These are phyloP conservation scores for Phaeosphaeria sp. DNA, from an alignment of 2,329 filamentous ascomycete genomes.

Conservation along the genomic window DNA sequence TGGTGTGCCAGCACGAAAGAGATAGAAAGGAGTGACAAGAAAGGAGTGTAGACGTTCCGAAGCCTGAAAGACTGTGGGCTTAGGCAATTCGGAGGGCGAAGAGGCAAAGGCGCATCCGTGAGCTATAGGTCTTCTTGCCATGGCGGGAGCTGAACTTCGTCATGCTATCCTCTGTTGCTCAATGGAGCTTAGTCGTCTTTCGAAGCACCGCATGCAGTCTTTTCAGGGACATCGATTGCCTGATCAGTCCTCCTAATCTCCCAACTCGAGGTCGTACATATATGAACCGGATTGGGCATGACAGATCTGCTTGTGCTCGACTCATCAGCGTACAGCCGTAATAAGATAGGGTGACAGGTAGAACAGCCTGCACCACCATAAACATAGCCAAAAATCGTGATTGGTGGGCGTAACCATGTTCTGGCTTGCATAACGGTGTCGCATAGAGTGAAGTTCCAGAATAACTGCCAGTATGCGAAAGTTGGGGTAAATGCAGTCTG, in stretches of 20 bases:
- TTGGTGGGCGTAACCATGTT: not conserved
- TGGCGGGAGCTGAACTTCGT: not conserved
- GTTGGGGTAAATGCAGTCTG: constrained; percentile 1
- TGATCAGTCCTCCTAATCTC: not conserved
- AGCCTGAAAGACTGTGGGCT: not conserved
- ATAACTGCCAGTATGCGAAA: not conserved
- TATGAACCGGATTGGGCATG: not conserved
- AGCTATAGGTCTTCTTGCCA: not conserved
- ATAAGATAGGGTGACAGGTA: not conserved
- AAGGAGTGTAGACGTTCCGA: not conserved
- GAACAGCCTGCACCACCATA: not conserved
- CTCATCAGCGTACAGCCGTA: not conserved
- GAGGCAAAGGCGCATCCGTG: not conserved
- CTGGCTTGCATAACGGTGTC: not conserved
- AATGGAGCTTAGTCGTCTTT: not conserved
- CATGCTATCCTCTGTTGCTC: not conserved
- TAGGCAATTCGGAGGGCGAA: not conserved
- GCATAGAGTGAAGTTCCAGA: constrained; percentile 1
- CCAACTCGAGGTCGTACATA: not conserved
- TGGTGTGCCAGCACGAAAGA: not conserved
- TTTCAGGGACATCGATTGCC: not conserved
- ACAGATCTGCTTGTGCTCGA: not conserved
- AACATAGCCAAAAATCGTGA: not conserved
- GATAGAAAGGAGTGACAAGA: not conserved
- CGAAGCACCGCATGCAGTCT: not conserved